Percentiles rank a stretch among this genome's conserved stretches.
Conservation (phyloP, 345 rosid genomes). For the Hypericum perforatum region DNA sequence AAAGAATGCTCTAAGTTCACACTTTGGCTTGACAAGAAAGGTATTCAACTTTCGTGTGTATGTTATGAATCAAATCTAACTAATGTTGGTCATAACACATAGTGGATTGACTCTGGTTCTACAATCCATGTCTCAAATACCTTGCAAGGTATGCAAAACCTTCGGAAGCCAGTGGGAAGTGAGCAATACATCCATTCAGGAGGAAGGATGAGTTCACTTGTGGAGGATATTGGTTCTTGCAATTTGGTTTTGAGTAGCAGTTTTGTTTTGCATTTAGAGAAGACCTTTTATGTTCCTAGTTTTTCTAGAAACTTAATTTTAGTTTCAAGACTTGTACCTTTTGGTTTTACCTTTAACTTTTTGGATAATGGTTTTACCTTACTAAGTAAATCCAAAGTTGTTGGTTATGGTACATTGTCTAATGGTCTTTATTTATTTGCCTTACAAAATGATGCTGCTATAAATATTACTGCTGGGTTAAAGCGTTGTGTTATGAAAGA, state of each 20-base stretch:
- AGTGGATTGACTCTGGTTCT: constrained; percentile 6
- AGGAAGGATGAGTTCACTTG: background rate
- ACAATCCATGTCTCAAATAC: background rate
- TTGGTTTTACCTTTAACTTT: background rate
- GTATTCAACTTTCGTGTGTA: background rate
- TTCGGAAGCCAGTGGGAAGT: background rate
- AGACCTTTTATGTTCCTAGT: background rate
- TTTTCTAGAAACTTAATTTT: constrained; percentile 2
- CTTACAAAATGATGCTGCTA: background rate
- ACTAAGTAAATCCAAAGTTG: background rate
- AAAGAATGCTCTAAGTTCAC: background rate
- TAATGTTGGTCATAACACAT: background rate
- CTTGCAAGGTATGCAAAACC: background rate
- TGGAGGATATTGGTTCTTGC: background rate
- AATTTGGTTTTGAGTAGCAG: background rate
- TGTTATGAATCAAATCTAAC: constrained; percentile 6
- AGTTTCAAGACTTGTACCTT: background rate
- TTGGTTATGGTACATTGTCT: background rate
- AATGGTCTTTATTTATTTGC: background rate
- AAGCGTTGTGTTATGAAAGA: background rate
- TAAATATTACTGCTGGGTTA: background rate
- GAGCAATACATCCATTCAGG: background rate
- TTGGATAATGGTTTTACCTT: background rate
- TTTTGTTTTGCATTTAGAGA: constrained; percentile 5
- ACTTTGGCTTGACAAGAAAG: constrained; percentile 1